Evolutionary conservation across 805 yeast species (phyloP).

Genomic region (Wickerhamiella azyma): DNA sequence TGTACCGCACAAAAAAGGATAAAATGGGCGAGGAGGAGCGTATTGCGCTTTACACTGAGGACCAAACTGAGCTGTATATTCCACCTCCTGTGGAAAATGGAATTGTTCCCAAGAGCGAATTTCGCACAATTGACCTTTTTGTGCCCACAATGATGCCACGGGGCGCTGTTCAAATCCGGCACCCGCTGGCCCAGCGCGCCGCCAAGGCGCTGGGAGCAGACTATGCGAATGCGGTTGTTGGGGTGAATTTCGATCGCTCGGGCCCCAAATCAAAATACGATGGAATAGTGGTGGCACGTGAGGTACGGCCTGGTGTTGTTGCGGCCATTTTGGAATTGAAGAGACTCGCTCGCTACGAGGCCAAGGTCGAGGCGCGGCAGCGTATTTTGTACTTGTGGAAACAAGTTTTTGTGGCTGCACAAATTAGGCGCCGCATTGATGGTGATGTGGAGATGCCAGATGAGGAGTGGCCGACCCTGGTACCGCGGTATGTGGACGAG

Average conservation of each 20-base stretch:
- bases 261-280: conserved; percentile 43
- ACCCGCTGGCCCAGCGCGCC: conserved; percentile 45
- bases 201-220: conserved; percentile 59
- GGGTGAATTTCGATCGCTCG: conserved; percentile 51
- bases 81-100: conserved; percentile 63
- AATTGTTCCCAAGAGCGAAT: conserved; percentile 56
- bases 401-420: conserved; percentile 24
- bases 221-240: conserved; percentile 76
- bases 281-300: conserved; percentile 63
- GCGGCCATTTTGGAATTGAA: conserved; percentile 16
- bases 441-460: conserved; percentile 11
- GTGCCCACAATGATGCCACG: conserved; percentile 68
- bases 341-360: conserved; percentile 44
- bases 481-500: background rate
- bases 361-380: conserved; percentile 31
- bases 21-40: conserved; percentile 16
- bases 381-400: conserved; percentile 28
- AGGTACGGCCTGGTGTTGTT: conserved; percentile 16
- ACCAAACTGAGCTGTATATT: conserved; percentile 56
- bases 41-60: conserved; percentile 49
- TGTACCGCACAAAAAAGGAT: conserved; percentile 23
- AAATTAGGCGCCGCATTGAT: conserved; percentile 20
- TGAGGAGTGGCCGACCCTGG: conserved; percentile 4
- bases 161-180: conserved; percentile 52
- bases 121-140: conserved; percentile 74